Evolutionary conservation across 768 basidiomycete species (phyloP).

Genomic region (Epithele typhae): DNA sequence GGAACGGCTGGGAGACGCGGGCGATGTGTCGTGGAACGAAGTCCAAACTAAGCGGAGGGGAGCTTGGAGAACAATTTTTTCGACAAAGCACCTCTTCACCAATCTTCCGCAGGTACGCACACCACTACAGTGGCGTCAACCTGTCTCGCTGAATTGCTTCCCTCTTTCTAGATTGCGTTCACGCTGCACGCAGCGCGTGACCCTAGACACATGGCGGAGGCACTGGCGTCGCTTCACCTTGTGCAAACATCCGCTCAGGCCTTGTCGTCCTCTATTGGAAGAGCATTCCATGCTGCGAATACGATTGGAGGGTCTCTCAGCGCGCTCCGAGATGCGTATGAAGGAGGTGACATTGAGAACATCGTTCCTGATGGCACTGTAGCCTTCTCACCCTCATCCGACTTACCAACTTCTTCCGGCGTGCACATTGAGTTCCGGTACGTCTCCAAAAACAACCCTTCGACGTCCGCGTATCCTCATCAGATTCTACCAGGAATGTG

Average conservation of each 20-base stretch:
- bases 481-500: constrained; percentile 64
- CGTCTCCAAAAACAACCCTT: too few species aligned
- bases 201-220: constrained; percentile 12
- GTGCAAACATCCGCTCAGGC: constrained; percentile 22
- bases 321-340: too few species aligned
- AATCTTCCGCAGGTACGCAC: too few species aligned
- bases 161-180: constrained; percentile 36
- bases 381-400: not conserved
- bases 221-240: constrained; percentile 23
- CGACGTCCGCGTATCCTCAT: too few species aligned
- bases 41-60: too few species aligned
- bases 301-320: too few species aligned
- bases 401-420: too few species aligned
- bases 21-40: constrained; percentile 25
- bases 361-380: not conserved
- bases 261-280: not conserved
- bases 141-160: too few species aligned
- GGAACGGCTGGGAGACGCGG: constrained; percentile 31
- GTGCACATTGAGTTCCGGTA: constrained; percentile 61
- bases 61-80: too few species aligned
- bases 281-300: too few species aligned
- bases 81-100: too few species aligned
- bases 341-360: constrained; percentile 8
- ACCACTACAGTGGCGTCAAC: too few species aligned
- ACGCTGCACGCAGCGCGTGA: constrained; percentile 13